These are phyloP conservation scores for Fusarium verrucosum DNA, from an alignment of 2,329 filamentous ascomycete species.

Conservation along the genomic window DNA sequence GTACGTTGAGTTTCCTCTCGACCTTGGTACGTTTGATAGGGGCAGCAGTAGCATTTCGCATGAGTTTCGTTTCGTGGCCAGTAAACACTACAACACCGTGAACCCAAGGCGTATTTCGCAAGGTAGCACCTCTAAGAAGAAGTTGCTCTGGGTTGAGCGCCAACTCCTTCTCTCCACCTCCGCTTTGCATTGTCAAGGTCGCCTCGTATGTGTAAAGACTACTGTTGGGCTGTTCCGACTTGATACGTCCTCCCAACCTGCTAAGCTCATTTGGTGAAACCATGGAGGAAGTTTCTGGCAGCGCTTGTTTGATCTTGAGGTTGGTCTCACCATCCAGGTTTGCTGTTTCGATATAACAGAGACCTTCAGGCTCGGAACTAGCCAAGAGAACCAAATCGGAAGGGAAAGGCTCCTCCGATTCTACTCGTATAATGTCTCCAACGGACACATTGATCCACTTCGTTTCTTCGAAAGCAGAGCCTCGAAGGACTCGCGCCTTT, in stretches of 20 bases:
- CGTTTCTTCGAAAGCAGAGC: slow-evolving; percentile 83
- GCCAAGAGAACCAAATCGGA: slow-evolving; percentile 92
- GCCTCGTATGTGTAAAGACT: slow-evolving; percentile 98
- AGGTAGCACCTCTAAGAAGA: slow-evolving; percentile 87
- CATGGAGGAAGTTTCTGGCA: slow-evolving; percentile 88
- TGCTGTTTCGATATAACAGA: slow-evolving; percentile 98
- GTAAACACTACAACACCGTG: slow-evolving; percentile 93
- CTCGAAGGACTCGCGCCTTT: slow-evolving; percentile 82
- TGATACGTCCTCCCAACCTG: slow-evolving; percentile 83
- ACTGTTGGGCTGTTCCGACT: slow-evolving; percentile 97
- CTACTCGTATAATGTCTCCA: slow-evolving; percentile 90
- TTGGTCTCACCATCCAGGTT: slow-evolving; percentile 99
- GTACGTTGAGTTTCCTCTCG: slow-evolving; percentile 89
- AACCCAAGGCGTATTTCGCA: slow-evolving; percentile 97
- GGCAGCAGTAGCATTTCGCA: slow-evolving; percentile 96
- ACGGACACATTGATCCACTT: slow-evolving; percentile 95
- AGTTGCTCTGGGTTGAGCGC: slow-evolving; percentile 92
- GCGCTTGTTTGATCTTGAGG: slow-evolving; percentile 96
- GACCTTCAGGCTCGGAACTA: slow-evolving; percentile 94
- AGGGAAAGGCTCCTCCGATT: slow-evolving; percentile 95
- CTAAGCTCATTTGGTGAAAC: slow-evolving; percentile 89
- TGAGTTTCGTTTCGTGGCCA: slow-evolving; percentile 97
- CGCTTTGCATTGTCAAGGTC: slow-evolving; percentile 88
- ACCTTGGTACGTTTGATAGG: slow-evolving; percentile 98
- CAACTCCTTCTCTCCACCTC: slow-evolving; percentile 92